These are phyloP conservation scores for Circinella minor DNA, from an alignment of 371 early-diverging fungal genomes.

Conservation along the genomic window DNA sequence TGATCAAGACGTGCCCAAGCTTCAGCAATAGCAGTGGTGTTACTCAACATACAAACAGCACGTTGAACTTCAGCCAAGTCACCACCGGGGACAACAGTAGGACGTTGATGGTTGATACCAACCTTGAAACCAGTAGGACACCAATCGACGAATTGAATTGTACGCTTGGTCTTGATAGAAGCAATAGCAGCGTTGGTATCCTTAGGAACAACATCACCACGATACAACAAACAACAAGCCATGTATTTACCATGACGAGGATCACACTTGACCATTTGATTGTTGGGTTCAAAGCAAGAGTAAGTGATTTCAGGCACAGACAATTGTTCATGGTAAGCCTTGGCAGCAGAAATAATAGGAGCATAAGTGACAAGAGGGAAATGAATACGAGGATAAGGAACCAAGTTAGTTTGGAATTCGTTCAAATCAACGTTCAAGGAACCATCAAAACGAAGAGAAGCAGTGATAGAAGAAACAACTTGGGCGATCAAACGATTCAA, in stretches of 20 bases:
- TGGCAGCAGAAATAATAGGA: constrained; percentile 89
- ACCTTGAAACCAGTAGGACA: constrained; percentile 89
- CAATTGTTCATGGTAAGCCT: constrained; percentile 90
- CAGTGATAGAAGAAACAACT: constrained; percentile 99
- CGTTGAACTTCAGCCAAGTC: constrained; percentile 89
- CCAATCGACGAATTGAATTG: constrained; percentile 96
- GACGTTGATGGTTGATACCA: constrained; percentile 90
- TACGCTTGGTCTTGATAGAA: constrained; percentile 88
- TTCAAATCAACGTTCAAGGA: constrained; percentile 94
- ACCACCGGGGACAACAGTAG: constrained; percentile 86
- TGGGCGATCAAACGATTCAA: constrained; percentile 99
- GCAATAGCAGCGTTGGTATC: constrained; percentile 91
- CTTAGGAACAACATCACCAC: constrained; percentile 87
- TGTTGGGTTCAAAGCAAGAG: constrained; percentile 92
- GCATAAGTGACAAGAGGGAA: constrained; percentile 95
- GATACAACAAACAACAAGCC: constrained; percentile 92
- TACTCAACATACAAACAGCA: constrained; percentile 92
- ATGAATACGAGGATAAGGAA: constrained; percentile 95
- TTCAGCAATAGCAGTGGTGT: constrained; percentile 95
- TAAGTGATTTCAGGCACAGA: constrained; percentile 89
- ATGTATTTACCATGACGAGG: constrained; percentile 95
- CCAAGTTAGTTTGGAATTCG: constrained; percentile 97
- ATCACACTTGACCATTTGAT: constrained; percentile 97
- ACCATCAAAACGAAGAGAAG: constrained; percentile 98
- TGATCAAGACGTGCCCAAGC: constrained; percentile 93